Base-by-base conservation (phyloP, 2,329 filamentous ascomycete genomes). In the Arthrinium phaeospermum region DNA sequence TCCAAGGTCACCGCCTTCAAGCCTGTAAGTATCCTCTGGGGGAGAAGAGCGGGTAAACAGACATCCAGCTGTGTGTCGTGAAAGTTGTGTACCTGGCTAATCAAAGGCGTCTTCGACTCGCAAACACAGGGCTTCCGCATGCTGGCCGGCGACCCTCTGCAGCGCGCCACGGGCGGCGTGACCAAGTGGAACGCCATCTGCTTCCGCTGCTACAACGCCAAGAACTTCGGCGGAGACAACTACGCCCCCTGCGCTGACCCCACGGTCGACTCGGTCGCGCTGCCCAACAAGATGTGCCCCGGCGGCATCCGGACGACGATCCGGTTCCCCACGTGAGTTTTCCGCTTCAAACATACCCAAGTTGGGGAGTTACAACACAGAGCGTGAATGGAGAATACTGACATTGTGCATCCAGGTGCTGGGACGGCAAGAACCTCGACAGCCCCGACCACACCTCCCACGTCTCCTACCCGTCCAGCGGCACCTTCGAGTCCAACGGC, bases 341-440 rank as follows among this genome's bases (percentile, higher is more conserved):
- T 22, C n/a, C 22, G 0, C 57, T 78, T 61, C 30, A 16, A 2
- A 47, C 14, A 6, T 22, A 0, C 4, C 6, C 16, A 46, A 19
- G 14, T 46, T 46, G 14, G 45, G 16, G 37, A 1, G 5, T 37
- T 6, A 7, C 3, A 37, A 10, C 37, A 37, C 37, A 37, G 37
- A 37, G 5, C 37, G 37, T 10, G 37, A 7, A 41, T 41, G 37
- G 7, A 10, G 7, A 41, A 10, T 10, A 10, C 37, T 41, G 45
- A 47, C 14, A 47, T 22, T 22, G 7, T 10, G 19, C 1, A 30
- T 8, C 8, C 3, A 68, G 67, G 10, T 92, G 90, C 83, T 92
- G 90, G 90, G 85, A 92, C 73, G 90, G 90, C 45, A 81, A 83
- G 61, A 86, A 90, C 74, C 76, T 89, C 24, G 89, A 91, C 77